These are phyloP conservation scores for Sphagnum tenellum DNA, from an alignment of 225 moss, liverwort and hornwort species.

Conservation along the genomic window DNA sequence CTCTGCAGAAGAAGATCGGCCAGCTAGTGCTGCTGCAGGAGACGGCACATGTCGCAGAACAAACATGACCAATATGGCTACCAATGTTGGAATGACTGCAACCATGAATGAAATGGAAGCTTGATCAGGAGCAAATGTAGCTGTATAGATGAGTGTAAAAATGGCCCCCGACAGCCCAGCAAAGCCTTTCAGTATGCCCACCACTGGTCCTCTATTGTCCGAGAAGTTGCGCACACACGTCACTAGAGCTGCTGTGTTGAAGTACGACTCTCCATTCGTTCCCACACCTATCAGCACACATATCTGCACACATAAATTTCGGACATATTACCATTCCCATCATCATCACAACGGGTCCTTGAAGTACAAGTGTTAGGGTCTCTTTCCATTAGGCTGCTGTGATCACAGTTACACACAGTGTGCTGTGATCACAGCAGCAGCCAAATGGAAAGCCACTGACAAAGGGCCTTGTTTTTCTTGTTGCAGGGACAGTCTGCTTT, in stretches of 20 bases:
- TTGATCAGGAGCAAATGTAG: constrained; percentile 77
- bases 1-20: too few species aligned
- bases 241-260: constrained; percentile 85
- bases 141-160: constrained; percentile 69
- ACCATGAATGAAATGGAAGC: constrained; percentile 80
- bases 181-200: constrained; percentile 89
- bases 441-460: too few species aligned
- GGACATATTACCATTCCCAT: too few species aligned
- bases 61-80: constrained; percentile 55
- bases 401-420: too few species aligned
- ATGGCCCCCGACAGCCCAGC: constrained; percentile 85
- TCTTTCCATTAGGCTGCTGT: too few species aligned
- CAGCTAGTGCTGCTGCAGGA: background rate
- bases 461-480: too few species aligned
- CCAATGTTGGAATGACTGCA: constrained; percentile 61
- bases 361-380: too few species aligned
- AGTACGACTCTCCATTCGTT: constrained; percentile 83
- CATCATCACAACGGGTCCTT: too few species aligned
- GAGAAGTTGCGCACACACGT: constrained; percentile 88
- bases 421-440: too few species aligned
- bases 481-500: too few species aligned
- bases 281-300: constrained; percentile 62
- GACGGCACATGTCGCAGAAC: constrained; percentile 49
- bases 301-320: constrained; percentile 21
- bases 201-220: constrained; percentile 71